Base-by-base conservation (phyloP, 106 monocot genomes). In the Ottelia alismoides region DNA sequence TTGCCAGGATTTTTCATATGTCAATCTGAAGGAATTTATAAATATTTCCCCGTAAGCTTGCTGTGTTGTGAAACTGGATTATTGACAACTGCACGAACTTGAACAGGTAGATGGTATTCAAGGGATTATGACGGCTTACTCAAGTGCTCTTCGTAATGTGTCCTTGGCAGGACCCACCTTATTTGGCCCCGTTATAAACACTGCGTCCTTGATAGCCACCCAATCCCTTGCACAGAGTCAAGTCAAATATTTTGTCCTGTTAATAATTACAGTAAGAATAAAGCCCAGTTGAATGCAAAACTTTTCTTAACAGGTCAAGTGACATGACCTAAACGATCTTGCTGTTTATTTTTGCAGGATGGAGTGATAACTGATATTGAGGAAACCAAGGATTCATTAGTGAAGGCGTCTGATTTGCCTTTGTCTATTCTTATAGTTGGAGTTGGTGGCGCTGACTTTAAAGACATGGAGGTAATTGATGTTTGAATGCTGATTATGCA, bases 391-490 rank as follows among this genome's bases (percentile, higher is more conserved):
- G 87, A 93, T 79, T 83, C 83, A 45, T 46, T 93, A 29, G 83
- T 92, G 26, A 77, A 78, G 56, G 87, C 83, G 31, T 93, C 92
- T 22, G 87, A 87, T 83, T 56, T 93, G 19, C 92, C 92, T 55
- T 63, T 93, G 22, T 93, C 92, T 27, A 81, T 93, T 19, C 74
- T 87, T 48, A 83, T 93, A 55, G 87, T 93, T 55, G 92, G 92
- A 72, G 92, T 92, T 61, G 86, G 92, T 53, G 86, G 82, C 11
- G 82, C 92, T 30, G 92, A 87, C 56, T 83, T 77, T 53, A 87
- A 87, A 71, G 82, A 92, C 70, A 92, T 92, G 92, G 92, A 92
- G 86, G 92, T 90, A n/a, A n/a, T n/a, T n/a, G n/a, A n/a, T n/a
- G n/a, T n/a, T n/a, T n/a, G n/a, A n/a, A n/a, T n/a, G n/a, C n/a